Evolutionary conservation across 2,329 filamentous ascomycete species (phyloP).

Genomic region (Tetracladium maxilliforme): DNA sequence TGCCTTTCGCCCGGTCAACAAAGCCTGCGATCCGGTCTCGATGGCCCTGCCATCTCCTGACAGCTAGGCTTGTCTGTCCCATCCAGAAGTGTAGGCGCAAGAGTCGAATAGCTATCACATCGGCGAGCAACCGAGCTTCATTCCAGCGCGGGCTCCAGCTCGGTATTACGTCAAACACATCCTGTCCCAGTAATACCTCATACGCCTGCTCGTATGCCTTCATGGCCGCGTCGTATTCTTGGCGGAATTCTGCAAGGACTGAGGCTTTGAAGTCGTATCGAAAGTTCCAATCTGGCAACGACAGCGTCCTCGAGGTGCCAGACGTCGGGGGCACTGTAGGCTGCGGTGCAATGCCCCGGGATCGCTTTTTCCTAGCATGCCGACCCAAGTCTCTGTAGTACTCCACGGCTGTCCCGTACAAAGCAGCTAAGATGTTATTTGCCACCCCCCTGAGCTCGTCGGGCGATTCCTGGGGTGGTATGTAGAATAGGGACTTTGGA

Average conservation of each 20-base stretch:
- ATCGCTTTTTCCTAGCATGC: constrained; percentile 77
- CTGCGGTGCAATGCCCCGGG: constrained; percentile 60
- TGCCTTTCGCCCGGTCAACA: constrained; percentile 73
- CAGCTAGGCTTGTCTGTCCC: constrained; percentile 63
- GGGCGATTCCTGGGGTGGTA: constrained; percentile 58
- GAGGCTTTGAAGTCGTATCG: constrained; percentile 91
- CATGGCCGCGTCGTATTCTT: constrained; percentile 79
- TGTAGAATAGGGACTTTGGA: constrained; percentile 67
- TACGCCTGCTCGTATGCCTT: constrained; percentile 81
- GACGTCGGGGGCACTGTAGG: constrained; percentile 72
- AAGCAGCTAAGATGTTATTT: constrained; percentile 52
- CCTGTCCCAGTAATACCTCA: constrained; percentile 64
- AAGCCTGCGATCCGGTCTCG: constrained; percentile 60
- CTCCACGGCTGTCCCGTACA: constrained; percentile 67
- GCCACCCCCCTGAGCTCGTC: constrained; percentile 62
- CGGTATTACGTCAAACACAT: constrained; percentile 77
- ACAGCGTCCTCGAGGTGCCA: constrained; percentile 75
- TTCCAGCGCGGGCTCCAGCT: constrained; percentile 87
- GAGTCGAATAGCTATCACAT: constrained; percentile 65
- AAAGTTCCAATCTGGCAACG: constrained; percentile 77
- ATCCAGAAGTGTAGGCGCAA: constrained; percentile 74
- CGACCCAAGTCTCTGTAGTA: constrained; percentile 94
- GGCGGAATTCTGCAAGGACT: constrained; percentile 80
- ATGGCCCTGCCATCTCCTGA: constrained; percentile 68
- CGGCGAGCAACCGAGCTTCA: constrained; percentile 77